Percentiles rank a stretch among this genome's conserved stretches.
These are phyloP conservation scores for Candida insectalens DNA, from an alignment of 805 yeast species.

Conservation along the genomic window DNA sequence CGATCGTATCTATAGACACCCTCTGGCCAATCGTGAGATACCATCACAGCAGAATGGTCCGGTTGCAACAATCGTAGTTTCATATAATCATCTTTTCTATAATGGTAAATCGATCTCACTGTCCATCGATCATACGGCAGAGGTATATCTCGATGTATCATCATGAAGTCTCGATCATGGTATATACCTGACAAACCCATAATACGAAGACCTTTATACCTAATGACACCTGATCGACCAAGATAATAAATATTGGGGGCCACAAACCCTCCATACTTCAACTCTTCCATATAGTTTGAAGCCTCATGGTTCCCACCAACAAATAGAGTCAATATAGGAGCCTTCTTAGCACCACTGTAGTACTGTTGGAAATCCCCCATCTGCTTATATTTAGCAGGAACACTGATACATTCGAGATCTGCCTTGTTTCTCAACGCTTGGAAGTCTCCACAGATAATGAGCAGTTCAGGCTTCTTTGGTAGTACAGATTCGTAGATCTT, in stretches of 20 bases:
- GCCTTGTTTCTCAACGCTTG: constrained; percentile 60
- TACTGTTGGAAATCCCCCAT: constrained; percentile 78
- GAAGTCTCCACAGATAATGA: constrained; percentile 86
- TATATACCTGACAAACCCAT: constrained; percentile 83
- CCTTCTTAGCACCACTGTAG: constrained; percentile 46
- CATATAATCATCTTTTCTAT: constrained; percentile 51
- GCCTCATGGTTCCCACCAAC: constrained; percentile 97
- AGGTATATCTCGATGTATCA: constrained; percentile 23
- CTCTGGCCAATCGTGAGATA: constrained; percentile 94
- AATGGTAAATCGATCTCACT: constrained; percentile 61
- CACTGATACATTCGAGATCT: constrained; percentile 64
- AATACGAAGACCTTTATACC: constrained; percentile 68
- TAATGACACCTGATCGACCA: constrained; percentile 68
- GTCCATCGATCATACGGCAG: constrained; percentile 38
- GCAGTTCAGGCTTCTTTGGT: constrained; percentile 35
- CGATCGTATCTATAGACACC: constrained; percentile 65
- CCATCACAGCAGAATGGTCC: constrained; percentile 37
- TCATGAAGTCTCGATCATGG: constrained; percentile 39
- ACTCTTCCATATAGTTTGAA: constrained; percentile 62
- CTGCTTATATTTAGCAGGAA: constrained; percentile 66
- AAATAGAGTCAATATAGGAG: constrained; percentile 72
- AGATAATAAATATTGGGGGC: constrained; percentile 80
- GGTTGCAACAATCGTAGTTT: constrained; percentile 37
- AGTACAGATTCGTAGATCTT: constrained; percentile 35
- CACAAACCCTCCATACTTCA: constrained; percentile 86